Evolutionary conservation across 306 rosid species (phyloP).

Genomic region (Astragalus glycyphyllos): DNA sequence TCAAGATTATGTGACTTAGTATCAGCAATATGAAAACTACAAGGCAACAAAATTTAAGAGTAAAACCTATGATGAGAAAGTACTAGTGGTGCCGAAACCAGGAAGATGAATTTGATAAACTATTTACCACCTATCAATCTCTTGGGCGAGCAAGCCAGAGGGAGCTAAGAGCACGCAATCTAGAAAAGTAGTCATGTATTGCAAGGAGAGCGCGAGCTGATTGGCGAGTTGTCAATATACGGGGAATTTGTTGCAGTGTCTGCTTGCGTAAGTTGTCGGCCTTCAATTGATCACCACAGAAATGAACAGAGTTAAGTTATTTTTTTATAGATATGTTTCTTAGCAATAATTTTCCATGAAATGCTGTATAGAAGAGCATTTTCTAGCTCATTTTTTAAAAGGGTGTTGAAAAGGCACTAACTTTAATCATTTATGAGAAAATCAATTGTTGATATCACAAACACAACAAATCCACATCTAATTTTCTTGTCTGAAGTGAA

Average conservation of each 20-base stretch:
- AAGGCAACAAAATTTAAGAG: conserved; percentile 30
- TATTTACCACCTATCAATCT: conserved; percentile 52
- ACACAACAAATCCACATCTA: background rate
- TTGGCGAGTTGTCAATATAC: conserved; percentile 81
- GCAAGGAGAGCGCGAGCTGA: conserved; percentile 92
- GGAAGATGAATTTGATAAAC: conserved; percentile 27
- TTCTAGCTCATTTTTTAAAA: background rate
- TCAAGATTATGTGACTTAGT: conserved; percentile 36
- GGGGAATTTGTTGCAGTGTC: conserved; percentile 87
- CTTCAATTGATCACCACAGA: conserved; percentile 44
- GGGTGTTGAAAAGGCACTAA: background rate
- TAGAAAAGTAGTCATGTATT: conserved; percentile 74
- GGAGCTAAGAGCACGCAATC: conserved; percentile 88
- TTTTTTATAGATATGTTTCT: background rate
- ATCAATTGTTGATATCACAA: background rate
- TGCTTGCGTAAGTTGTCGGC: conserved; percentile 90
- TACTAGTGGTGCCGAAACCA: conserved; percentile 19
- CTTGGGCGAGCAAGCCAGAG: conserved; percentile 95
- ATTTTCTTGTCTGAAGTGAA: background rate
- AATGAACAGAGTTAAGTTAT: background rate
- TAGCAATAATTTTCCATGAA: conserved; percentile 10
- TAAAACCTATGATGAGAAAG: conserved; percentile 31
- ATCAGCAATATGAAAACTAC: conserved; percentile 37
- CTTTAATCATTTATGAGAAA: background rate
- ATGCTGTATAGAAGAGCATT: conserved; percentile 2